These are phyloP conservation scores for Acrasis kona DNA, from an alignment of 78 protist species.

Conservation along the genomic window DNA sequence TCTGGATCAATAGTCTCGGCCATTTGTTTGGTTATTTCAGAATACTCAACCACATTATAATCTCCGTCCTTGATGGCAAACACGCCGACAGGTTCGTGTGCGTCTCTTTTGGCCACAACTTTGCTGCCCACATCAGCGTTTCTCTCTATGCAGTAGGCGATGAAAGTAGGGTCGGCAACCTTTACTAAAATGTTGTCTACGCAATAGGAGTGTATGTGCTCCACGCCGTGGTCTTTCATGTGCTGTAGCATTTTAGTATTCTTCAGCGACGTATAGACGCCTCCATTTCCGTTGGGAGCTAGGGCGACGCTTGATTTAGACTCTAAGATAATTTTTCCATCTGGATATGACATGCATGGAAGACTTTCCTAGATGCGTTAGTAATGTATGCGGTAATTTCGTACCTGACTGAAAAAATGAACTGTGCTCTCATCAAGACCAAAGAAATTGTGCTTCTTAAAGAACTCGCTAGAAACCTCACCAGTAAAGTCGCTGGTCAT, in stretches of 20 bases:
- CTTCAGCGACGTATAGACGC: conserved; percentile 44
- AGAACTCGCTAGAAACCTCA: conserved; percentile 50
- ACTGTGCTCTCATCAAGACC: conserved; percentile 60
- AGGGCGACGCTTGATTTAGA: conserved; percentile 27
- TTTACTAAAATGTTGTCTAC: conserved; percentile 84
- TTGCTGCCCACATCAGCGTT: conserved; percentile 65
- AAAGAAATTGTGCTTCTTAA: conserved; percentile 56
- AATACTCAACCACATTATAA: conserved; percentile 76
- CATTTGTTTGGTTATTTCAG: conserved; percentile 62
- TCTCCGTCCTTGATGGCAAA: not conserved
- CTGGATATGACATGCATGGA: conserved; percentile 68
- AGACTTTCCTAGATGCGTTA: too few relatives aligned
- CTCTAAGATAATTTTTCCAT: conserved; percentile 60
- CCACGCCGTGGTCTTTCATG: conserved; percentile 58
- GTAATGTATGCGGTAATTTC: too few relatives aligned
- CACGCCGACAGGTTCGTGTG: conserved; percentile 23
- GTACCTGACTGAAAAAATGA: conserved; percentile 77
- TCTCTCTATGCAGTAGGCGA: conserved; percentile 55
- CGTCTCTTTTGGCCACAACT: conserved; percentile 53
- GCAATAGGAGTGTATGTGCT: conserved; percentile 60
- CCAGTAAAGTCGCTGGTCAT: conserved; percentile 83
- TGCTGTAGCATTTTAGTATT: conserved; percentile 49
- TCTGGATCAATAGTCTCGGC: conserved; percentile 12
- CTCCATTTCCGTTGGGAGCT: conserved; percentile 95
- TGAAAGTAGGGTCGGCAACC: conserved; percentile 82